Base-by-base conservation (phyloP, 495 filamentous ascomycete genomes). In the Penicillium nucicola region DNA sequence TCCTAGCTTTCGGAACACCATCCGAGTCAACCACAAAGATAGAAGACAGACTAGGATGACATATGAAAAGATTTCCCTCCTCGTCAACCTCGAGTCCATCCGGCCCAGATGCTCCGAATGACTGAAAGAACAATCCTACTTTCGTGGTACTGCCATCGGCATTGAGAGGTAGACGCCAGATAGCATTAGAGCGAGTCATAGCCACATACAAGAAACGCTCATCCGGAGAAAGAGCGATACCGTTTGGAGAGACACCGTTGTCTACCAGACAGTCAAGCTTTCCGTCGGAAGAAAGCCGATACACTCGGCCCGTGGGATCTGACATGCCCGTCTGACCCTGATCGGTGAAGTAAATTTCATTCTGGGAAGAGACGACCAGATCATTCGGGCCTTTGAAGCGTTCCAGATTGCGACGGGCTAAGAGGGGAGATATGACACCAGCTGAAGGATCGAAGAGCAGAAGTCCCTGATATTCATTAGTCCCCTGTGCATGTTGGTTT, bases 301-400 rank as follows among this genome's bases (percentile, higher is more conserved):
- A 65, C 5, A 67, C 61, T 4, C 53, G 52, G 2, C 64, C 64
- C 2, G 64, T 62, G 42, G 53, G 64, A 45, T 67, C 64, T 9
- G 53, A 59, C 45, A 68, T 55, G 20, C 65, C 65, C 4, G 65
- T 68, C 32, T 63, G 60, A 2, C 65, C 64, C 53, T 67, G 64
- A 43, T 67, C 62, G 6, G 64, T 67, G 44, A 67, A 67, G 37
- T 61, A 67, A 15, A 67, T 50, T 19, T 60, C 53, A 32, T 45
- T 42, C 2, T 53, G 55, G 13, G 61, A 62, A 5, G 50, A 52
- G 10, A 67, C 37, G 12, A 60, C 53, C 41, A 67, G 54, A 35
- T 67, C 64, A 45, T 67, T 67, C 37, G 48, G 58, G 10, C 64
- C 64, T 53, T 65, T 67, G 58, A 67, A 65, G 10, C 64, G 52